phyloP scores from a whole-genome alignment of 1,139 yeast genomes.

The Barnettozyma hawaiiensis region DNA sequence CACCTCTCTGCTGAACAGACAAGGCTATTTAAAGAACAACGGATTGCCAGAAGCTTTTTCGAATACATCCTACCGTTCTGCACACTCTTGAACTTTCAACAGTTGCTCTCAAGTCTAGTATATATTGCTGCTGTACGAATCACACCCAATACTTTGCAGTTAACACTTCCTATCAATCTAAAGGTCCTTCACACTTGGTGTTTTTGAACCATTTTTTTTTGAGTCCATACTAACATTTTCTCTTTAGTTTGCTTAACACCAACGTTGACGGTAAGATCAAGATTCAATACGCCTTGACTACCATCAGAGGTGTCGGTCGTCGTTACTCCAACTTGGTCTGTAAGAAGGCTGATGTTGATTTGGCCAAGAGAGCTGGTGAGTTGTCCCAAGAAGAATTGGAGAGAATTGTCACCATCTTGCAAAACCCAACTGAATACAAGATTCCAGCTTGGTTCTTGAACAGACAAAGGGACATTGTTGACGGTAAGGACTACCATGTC shows the following conservation, averaged over 20 bases:
- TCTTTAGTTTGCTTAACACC: constrained; percentile 92
- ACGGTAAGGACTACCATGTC: constrained; percentile 99
- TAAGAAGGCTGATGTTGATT: constrained; percentile 99
- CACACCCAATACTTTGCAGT: not conserved
- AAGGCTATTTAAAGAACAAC: no score
- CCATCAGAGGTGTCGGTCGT: constrained; percentile 99
- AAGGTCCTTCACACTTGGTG: not conserved
- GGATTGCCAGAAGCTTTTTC: no score
- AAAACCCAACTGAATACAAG: constrained; percentile 99
- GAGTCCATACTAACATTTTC: constrained; percentile 27
- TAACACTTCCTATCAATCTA: not conserved
- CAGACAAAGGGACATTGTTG: constrained; percentile 98
- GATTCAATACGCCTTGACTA: constrained; percentile 99
- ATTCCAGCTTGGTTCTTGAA: constrained; percentile 99
- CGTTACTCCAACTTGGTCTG: constrained; percentile 99
- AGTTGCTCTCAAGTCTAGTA: not conserved
- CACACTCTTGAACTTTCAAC: no score
- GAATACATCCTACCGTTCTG: no score
- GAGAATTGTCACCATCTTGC: constrained; percentile 99
- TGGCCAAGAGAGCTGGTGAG: constrained; percentile 99
- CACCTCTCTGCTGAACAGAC: no score
- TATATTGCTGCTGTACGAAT: not conserved
- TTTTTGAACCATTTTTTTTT: not conserved
- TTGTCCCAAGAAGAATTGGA: constrained; percentile 99
- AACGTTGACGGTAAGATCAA: constrained; percentile 99